phyloP scores from a whole-genome alignment of 108 stramenopile species.

The Chaetoceros tenuissimus region DNA sequence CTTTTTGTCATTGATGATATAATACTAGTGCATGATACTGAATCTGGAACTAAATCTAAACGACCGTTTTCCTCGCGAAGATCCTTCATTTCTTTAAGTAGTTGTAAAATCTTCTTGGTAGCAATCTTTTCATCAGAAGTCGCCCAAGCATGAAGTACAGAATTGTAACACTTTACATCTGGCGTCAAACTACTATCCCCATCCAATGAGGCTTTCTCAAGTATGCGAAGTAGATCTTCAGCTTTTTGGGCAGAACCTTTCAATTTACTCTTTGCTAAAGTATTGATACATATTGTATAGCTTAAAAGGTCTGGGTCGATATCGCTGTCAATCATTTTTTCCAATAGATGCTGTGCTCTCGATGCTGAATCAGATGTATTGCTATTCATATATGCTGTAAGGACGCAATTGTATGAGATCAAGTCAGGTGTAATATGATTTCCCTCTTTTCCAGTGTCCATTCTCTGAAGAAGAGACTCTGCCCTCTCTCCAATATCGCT shows the following conservation, averaged over 20 bases:
- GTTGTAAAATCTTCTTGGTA: background rate
- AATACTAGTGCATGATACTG: background rate
- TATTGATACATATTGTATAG: background rate
- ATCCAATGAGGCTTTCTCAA: background rate
- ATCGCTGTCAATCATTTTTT: background rate
- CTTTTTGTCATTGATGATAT: background rate
- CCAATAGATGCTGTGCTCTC: background rate
- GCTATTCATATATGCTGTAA: background rate
- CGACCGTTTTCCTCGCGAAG: background rate
- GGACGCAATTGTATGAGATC: background rate
- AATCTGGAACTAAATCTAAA: background rate
- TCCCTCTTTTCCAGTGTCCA: background rate
- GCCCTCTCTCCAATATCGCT: background rate
- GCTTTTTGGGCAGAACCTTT: slow-evolving; percentile 4
- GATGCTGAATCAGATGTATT: background rate
- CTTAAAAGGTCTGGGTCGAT: background rate
- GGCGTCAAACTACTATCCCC: background rate
- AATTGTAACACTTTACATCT: slow-evolving; percentile 2
- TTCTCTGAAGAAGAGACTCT: background rate
- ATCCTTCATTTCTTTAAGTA: background rate
- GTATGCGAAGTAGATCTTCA: background rate
- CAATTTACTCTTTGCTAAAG: background rate
- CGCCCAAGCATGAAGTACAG: background rate
- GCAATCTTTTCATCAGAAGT: background rate
- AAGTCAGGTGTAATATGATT: background rate